Evolutionary conservation across 2,329 filamentous ascomycete genomes (phyloP), one percentile per base, ranked within the genome.

Genomic region (Aspergillus fijiensis): DNA sequence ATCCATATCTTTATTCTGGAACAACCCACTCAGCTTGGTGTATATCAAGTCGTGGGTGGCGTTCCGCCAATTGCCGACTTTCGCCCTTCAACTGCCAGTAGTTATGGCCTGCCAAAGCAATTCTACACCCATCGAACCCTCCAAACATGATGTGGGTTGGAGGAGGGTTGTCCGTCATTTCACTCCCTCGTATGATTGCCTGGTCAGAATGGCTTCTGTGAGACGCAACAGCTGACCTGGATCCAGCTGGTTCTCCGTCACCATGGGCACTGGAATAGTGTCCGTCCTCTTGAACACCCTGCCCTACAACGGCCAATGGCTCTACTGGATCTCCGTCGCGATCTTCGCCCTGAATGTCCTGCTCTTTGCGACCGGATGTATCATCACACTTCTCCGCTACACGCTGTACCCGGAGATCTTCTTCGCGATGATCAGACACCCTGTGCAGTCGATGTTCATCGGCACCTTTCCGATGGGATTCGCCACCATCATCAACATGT

Each of bases 391-490:
- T 1, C 70, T 88, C 2, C 82, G 89, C 4, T 91, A 91, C 66
- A 76, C 77, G 0, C 67, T 90, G 1, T 91, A 89, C 67, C 88
- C 87, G 0, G 80, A 84, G 60, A 86, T 90, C 31, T 91, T 87
- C 82, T 69, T 60, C 0, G 84, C 82, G 16, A 89, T 91, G 87
- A 82, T 91, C 39, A 76, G 78, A 2, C 86, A 91, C 69, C 87
- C 86, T 0, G 82, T 82, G 1, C 86, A 91, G 68, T 87, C 85
- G 1, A 79, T 91, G 56, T 91, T 91, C 65, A 75, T 91, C 3
- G 88, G 85, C 0, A 88, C 86, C 0, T 82, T 89, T 33, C 87
- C 87, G 0, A 90, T 90, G 85, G 87, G 82, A 0, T 82, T 90
- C 60, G 84, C 86, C 0, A 90, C 87, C 1, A 85, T 90, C 49